Evolutionary conservation across 148 eudicot species (phyloP).

Genomic region (Euryodendron excelsum): DNA sequence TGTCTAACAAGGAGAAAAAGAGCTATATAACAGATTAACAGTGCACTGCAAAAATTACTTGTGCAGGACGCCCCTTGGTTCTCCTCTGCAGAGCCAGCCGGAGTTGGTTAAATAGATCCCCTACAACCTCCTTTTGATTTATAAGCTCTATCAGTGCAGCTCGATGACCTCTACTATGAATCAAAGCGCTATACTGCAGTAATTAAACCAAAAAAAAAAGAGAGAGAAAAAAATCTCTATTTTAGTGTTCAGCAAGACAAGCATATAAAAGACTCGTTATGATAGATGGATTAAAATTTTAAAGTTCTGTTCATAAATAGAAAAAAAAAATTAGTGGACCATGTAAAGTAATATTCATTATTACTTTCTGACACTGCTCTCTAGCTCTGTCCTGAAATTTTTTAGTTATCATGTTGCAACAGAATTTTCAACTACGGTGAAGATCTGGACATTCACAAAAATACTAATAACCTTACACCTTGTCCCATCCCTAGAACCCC

Average conservation of each 20-base stretch:
- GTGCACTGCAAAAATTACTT: slow-evolving; percentile 40
- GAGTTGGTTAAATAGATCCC: slow-evolving; percentile 96
- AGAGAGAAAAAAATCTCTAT: neutral
- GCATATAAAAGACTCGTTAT: neutral
- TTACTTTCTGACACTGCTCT: neutral
- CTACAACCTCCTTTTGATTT: slow-evolving; percentile 95
- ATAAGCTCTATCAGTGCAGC: slow-evolving; percentile 74
- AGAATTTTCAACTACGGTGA: neutral
- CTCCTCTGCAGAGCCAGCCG: slow-evolving; percentile 95
- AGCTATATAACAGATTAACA: neutral
- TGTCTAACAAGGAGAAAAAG: too few species aligned
- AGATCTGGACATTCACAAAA: neutral
- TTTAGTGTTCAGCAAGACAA: neutral
- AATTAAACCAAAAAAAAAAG: slow-evolving; percentile 13
- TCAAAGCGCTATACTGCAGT: slow-evolving; percentile 78
- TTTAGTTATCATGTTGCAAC: neutral
- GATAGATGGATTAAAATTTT: neutral
- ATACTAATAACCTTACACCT: too few species aligned
- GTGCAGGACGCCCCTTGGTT: slow-evolving; percentile 83
- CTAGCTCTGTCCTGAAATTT: neutral
- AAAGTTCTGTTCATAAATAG: neutral
- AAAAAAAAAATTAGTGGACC: neutral
- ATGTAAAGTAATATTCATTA: neutral
- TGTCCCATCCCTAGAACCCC: too few species aligned
- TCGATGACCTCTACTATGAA: slow-evolving; percentile 64